A percentile compares a stretch with the other conserved stretches of the same genome.
phyloP scores from a whole-genome alignment of 1,139 yeast species.

The Wickerhamiella infanticola region DNA sequence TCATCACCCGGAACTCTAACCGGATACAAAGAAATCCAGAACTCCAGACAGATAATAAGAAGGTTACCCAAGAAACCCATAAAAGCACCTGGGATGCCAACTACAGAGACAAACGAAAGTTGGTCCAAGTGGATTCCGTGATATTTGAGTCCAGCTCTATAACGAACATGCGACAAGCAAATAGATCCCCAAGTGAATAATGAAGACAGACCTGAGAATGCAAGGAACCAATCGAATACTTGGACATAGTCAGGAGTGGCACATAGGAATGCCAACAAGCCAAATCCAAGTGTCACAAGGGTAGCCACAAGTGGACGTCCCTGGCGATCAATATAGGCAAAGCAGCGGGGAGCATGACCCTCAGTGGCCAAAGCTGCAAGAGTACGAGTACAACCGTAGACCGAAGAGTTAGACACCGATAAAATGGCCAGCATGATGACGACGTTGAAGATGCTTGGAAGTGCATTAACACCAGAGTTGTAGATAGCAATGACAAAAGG shows the following conservation, averaged over 20 bases:
- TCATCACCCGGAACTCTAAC: slow-evolving; percentile 19
- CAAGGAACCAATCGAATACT: slow-evolving; percentile 66
- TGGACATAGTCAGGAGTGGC: slow-evolving; percentile 61
- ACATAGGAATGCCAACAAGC: slow-evolving; percentile 48
- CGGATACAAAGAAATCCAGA: slow-evolving; percentile 69
- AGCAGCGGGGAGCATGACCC: slow-evolving; percentile 60
- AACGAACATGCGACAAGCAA: slow-evolving; percentile 52
- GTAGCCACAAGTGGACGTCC: slow-evolving; percentile 69
- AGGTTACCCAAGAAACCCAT: slow-evolving; percentile 46
- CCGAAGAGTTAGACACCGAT: slow-evolving; percentile 62
- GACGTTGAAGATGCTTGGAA: slow-evolving; percentile 58
- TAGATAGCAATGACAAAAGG: slow-evolving; percentile 61
- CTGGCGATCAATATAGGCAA: slow-evolving; percentile 55
- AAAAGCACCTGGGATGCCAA: slow-evolving; percentile 57
- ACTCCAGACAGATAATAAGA: slow-evolving; percentile 41
- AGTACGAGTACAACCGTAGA: slow-evolving; percentile 69
- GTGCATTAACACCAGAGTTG: slow-evolving; percentile 40
- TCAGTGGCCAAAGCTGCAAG: slow-evolving; percentile 68
- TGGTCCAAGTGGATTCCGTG: slow-evolving; percentile 54
- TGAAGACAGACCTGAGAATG: slow-evolving; percentile 66
- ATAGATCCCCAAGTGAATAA: slow-evolving; percentile 66
- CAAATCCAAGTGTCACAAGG: slow-evolving; percentile 38
- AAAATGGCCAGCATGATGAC: slow-evolving; percentile 58
- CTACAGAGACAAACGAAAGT: slow-evolving; percentile 51
- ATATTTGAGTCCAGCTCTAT: slow-evolving; percentile 45